Evolutionary conservation across 345 rosid species (phyloP).

Genomic region (Schrenkiella parvula): DNA sequence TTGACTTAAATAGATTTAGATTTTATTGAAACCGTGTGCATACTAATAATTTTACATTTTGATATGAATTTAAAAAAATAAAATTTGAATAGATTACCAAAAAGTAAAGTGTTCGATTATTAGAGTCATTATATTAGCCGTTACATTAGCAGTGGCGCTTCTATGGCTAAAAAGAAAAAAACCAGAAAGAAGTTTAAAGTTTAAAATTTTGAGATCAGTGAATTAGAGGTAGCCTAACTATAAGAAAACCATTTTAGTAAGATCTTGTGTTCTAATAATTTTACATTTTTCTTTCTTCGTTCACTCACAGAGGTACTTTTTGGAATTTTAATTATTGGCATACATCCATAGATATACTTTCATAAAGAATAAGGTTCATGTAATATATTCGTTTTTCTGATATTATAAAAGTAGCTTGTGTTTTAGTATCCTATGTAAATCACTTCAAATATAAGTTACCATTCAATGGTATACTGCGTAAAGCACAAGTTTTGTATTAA

Average conservation of each 20-base stretch:
- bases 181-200: too few species aligned
- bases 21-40: not conserved
- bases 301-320: not conserved
- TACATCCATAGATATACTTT: not conserved
- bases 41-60: too few species aligned
- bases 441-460: conserved; percentile 22
- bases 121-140: too few species aligned
- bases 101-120: too few species aligned
- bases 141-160: too few species aligned
- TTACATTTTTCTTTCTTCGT: not conserved
- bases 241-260: too few species aligned
- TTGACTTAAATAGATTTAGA: not conserved
- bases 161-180: too few species aligned
- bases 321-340: not conserved
- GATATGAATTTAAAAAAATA: too few species aligned
- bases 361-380: not conserved
- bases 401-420: not conserved
- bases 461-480: not conserved
- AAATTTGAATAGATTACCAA: too few species aligned
- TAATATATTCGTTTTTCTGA: not conserved
- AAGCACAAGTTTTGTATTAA: conserved; percentile 1
- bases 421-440: conserved; percentile 6
- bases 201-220: too few species aligned
- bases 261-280: too few species aligned
- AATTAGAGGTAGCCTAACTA: too few species aligned